Evolutionary conservation across 164 flowering plant species (phyloP), one percentile per base, ranked within the genome.

Genomic region (Tinospora cordifolia): DNA sequence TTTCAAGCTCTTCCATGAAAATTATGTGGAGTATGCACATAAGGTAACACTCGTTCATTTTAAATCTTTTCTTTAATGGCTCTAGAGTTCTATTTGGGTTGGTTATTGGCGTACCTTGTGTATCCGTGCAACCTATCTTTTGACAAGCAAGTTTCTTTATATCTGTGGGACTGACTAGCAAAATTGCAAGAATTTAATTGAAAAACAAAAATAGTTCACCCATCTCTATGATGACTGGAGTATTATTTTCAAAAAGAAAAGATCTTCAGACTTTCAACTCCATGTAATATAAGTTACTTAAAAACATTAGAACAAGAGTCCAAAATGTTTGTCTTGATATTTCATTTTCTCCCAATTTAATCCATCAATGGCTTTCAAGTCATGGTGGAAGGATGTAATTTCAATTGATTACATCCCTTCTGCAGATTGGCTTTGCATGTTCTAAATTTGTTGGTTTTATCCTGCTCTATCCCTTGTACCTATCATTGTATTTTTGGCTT

Each of bases 1-100:
- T 78, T 86, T 80, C 80, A 92, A 88, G 78, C 84, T 90, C 69
- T 92, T 94, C 71, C 95, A 86, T 76, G 98, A 94, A 78, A 89
- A 84, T 81, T 94, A 94, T 72, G 92, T 94, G 76, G 97, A 94
- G 70, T 94, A 94, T 81, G 97, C 97, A 36, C 98, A 94, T 74
- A 92, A 89, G 98, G 98, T 93, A 80, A 67, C 49, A 67, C 27
- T n/a, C 17, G 6, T 44, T 47, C 30, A 7, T 63, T 26, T 36
- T 15, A 64, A 25, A 21, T 30, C 44, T 25, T 27, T 44, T 15
- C 17, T 22, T 60, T 60, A 12, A 10, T 27, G 39, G 11, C 25
- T 26, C 27, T 51, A 22, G 19, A 51, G 19, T 22, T 4, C 21
- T 51, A 15, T 51, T 14, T 51, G 59, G 19, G 17, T 14, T 51